These are phyloP conservation scores for Cercophora samala DNA, from an alignment of 495 filamentous ascomycete species.

Conservation along the genomic window DNA sequence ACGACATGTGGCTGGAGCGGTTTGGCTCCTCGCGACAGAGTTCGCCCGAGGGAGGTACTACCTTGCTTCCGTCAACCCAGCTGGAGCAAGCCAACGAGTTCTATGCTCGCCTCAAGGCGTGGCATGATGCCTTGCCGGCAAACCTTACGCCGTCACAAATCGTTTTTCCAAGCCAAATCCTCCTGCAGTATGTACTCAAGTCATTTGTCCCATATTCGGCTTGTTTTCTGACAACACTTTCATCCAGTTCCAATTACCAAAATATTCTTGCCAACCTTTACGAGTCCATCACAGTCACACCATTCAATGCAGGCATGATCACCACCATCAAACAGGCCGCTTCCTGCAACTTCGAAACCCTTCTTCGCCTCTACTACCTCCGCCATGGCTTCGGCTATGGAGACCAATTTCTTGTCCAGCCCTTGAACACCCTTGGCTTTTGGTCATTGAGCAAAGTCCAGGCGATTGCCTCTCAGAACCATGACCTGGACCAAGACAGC, in stretches of 20 bases:
- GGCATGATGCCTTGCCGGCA: slow-evolving; percentile 27
- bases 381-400: slow-evolving; percentile 32
- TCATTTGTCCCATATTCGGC: not conserved
- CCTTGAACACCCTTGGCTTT: not conserved
- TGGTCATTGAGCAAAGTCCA: not conserved
- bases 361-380: slow-evolving; percentile 35
- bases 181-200: slow-evolving; percentile 11
- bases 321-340: not conserved
- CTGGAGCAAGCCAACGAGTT: not conserved
- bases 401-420: slow-evolving; percentile 27
- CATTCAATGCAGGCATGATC: not conserved
- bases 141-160: slow-evolving; percentile 21
- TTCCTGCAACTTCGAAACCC: slow-evolving; percentile 26
- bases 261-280: not conserved
- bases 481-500: not conserved
- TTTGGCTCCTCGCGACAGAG: slow-evolving; percentile 14
- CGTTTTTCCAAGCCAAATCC: slow-evolving; percentile 28
- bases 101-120: slow-evolving; percentile 6
- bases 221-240: not conserved
- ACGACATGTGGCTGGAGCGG: slow-evolving; percentile 16
- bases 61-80: not conserved
- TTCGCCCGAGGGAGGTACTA: slow-evolving; percentile 8
- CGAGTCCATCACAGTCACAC: not conserved
- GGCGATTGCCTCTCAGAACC: not conserved
- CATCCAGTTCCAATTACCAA: not conserved